These are phyloP conservation scores for Poronia punctata DNA, from an alignment of 495 filamentous ascomycete genomes.

Conservation along the genomic window DNA sequence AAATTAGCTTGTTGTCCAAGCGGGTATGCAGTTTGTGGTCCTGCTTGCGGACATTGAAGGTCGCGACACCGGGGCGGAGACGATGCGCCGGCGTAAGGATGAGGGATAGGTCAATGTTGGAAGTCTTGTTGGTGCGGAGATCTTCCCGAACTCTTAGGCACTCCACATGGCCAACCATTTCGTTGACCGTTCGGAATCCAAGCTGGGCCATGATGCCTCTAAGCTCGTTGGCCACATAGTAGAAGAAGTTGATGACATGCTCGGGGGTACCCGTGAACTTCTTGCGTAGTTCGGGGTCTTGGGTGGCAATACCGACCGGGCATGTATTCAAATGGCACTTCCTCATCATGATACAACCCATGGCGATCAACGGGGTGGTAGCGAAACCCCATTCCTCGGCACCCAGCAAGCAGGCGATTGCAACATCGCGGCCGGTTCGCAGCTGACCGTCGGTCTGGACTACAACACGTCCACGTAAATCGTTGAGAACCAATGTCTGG, in stretches of 20 bases:
- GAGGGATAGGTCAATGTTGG: constrained; percentile 89
- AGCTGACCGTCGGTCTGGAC: constrained; percentile 98
- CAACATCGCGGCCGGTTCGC: constrained; percentile 88
- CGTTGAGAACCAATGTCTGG: constrained; percentile 97
- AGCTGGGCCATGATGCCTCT: constrained; percentile 97
- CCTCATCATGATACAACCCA: constrained; percentile 97
- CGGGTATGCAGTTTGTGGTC: constrained; percentile 91
- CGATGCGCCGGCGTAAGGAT: constrained; percentile 96
- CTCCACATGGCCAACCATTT: constrained; percentile 96
- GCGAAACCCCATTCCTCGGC: constrained; percentile 98
- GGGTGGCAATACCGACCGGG: constrained; percentile 94
- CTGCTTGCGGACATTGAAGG: constrained; percentile 98
- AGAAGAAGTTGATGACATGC: constrained; percentile 99
- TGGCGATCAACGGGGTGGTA: constrained; percentile 92
- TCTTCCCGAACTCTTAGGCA: constrained; percentile 83
- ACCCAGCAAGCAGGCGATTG: constrained; percentile 92
- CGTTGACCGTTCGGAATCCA: constrained; percentile 91
- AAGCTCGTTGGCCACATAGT: constrained; percentile 96
- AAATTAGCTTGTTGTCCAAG: constrained; percentile 97
- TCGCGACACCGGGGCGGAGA: constrained; percentile 91
- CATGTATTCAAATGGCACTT: constrained; percentile 55
- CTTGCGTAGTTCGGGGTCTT: constrained; percentile 89
- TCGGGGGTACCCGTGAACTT: constrained; percentile 95
- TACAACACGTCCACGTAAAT: constrained; percentile 91
- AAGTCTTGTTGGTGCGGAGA: constrained; percentile 78